Conservation (phyloP, 2,329 filamentous ascomycete species). For the Pseudocercospora cruenta region DNA sequence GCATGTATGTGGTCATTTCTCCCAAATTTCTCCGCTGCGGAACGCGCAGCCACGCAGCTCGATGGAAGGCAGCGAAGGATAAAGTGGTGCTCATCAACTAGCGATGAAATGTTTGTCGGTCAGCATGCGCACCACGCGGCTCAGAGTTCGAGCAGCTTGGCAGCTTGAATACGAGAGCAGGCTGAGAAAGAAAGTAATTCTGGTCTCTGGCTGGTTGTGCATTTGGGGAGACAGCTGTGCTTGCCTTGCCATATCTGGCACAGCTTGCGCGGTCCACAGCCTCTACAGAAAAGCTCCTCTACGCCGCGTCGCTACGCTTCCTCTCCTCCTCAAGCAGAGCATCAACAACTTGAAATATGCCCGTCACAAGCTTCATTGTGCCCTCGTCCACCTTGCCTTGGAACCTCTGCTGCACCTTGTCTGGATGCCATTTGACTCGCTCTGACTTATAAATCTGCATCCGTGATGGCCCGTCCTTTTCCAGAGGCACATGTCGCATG, state of each 20-base stretch:
- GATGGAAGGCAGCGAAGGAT: too few species aligned
- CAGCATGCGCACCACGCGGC: too few species aligned
- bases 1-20: background rate
- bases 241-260: background rate
- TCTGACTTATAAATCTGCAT: conserved; percentile 72
- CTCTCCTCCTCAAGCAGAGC: conserved; percentile 38
- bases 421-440: conserved; percentile 92
- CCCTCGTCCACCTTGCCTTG: conserved; percentile 71
- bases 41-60: too few species aligned
- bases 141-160: background rate
- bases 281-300: too few species aligned
- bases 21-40: background rate
- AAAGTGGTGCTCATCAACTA: too few species aligned
- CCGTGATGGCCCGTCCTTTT: conserved; percentile 34
- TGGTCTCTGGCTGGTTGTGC: background rate
- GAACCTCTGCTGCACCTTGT: conserved; percentile 92
- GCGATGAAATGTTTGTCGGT: too few species aligned
- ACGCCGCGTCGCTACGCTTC: background rate
- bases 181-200: background rate
- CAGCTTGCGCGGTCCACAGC: background rate
- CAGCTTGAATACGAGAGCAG: background rate
- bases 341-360: conserved; percentile 90
- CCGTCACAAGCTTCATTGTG: conserved; percentile 79
- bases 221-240: background rate
- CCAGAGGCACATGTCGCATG: conserved; percentile 59